Base-by-base conservation (phyloP, 1,284 basidiomycete genomes). In the Ceratobasidium sp. region DNA sequence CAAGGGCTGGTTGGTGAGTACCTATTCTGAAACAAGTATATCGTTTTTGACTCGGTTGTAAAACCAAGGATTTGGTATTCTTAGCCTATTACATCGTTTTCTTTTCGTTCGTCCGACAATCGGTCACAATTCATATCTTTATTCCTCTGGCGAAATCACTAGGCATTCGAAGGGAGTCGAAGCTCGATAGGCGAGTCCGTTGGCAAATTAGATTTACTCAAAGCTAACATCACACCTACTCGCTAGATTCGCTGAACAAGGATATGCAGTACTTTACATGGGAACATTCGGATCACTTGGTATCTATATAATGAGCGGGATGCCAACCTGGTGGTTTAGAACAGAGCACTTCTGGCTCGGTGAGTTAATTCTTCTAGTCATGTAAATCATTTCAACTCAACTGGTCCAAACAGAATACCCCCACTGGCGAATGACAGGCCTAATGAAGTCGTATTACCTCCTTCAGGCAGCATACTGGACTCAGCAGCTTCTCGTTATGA, bases 231-330 rank as follows among this genome's bases (percentile, higher is more conserved):
- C n/a, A n/a, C n/a, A n/a, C n/a, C n/a, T n/a, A n/a, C n/a, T n/a
- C n/a, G n/a, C n/a, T n/a, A n/a, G n/a, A n/a, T 98, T 97, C 83
- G 93, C 92, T 33, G 96, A 98, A 85, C 96, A 98, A 84, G 92
- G 91, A 0, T 97, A 98, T 84, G 94, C 96, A 0, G 78, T 94
- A 76, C 82, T 95, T 23, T 98, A 98, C 84, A 97, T 95, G 81
- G 83, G 87, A 1, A 81, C 91, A 78, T 93, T 92, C 81, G 93
- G 93, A 12, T 81, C 86, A 1, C 92, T 93, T 88, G 96, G 97
- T 66, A 87, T 92, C 68, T 89, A 89, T 79, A 93, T 98, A 81
- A 99, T 99, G 97, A 86, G 87, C 3, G 89, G 91, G 81, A 88
- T 96, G 20, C 95, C 96, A 0, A 96, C 93, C 0, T 96, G 92